A percentile compares a stretch with the other conserved stretches of the same genome.
Conservation (phyloP, 2,329 filamentous ascomycete species). For the Alternaria incomplexa region DNA sequence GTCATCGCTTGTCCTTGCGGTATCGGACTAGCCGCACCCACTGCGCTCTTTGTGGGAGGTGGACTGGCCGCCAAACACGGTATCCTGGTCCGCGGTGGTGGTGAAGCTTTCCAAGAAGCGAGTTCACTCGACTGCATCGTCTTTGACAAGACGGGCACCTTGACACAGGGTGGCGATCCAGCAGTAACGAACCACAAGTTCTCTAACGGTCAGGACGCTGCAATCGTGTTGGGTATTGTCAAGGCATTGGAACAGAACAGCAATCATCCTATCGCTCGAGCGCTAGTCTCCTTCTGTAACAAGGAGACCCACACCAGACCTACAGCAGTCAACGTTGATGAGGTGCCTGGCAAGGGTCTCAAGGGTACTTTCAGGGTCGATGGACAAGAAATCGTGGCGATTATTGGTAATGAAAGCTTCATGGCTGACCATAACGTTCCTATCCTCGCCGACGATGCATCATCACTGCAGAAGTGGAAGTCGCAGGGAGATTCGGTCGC, state of each 20-base stretch:
- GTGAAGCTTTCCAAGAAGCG: constrained; percentile 85
- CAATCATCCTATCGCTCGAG: constrained; percentile 76
- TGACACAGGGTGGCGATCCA: constrained; percentile 75
- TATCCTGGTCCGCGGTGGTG: constrained; percentile 82
- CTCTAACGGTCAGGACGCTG: constrained; percentile 37
- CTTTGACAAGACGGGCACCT: constrained; percentile 87
- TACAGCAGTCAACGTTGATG: constrained; percentile 57
- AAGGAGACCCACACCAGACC: constrained; percentile 19
- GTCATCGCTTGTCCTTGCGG: constrained; percentile 88
- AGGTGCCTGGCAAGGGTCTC: constrained; percentile 75
- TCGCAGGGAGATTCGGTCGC: constrained; percentile 51
- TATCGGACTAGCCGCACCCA: constrained; percentile 82
- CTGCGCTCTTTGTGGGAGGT: constrained; percentile 81
- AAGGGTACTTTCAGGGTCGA: constrained; percentile 59
- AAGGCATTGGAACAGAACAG: constrained; percentile 72
- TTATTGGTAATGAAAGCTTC: constrained; percentile 77
- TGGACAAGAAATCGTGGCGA: constrained; percentile 48
- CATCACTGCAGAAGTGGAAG: constrained; percentile 49
- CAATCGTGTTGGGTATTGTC: constrained; percentile 60
- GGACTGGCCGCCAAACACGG: constrained; percentile 80
- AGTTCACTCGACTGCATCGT: constrained; percentile 79
- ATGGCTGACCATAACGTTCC: constrained; percentile 55
- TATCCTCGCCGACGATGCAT: constrained; percentile 26
- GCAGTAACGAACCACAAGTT: constrained; percentile 65
- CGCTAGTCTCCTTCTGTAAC: constrained; percentile 69